Evolutionary conservation across 345 rosid species (phyloP).

Genomic region (Psidium friedrichsthalianum): DNA sequence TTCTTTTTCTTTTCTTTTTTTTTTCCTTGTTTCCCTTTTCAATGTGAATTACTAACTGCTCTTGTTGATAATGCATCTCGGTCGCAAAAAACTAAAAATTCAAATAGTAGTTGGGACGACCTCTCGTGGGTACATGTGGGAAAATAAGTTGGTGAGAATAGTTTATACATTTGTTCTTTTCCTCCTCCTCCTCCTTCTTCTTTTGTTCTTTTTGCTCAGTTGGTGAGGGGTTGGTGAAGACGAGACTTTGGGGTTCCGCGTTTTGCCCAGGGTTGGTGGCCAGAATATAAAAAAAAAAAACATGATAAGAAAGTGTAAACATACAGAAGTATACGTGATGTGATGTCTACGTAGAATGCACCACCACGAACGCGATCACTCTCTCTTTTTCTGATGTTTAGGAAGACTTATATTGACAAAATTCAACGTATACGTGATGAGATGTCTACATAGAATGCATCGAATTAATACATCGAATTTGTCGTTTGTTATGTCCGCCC

Average conservation of each 20-base stretch:
- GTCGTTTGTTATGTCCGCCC: neutral
- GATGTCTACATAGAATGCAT: neutral
- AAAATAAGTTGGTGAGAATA: neutral
- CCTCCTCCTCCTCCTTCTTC: too few species aligned
- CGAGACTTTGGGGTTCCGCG: neutral
- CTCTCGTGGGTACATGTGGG: neutral
- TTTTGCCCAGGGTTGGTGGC: constrained; percentile 4
- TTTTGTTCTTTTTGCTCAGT: neutral
- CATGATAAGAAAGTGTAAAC: neutral
- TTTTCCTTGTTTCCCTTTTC: neutral
- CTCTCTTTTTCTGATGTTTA: fast-evolving
- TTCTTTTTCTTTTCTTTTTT: fast-evolving
- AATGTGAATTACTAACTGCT: neutral
- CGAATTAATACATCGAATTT: neutral
- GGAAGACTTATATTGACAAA: neutral
- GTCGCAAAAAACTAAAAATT: neutral
- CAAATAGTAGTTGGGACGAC: neutral
- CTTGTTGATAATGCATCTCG: too few species aligned
- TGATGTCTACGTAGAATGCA: too few species aligned
- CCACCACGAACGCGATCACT: neutral
- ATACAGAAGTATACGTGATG: neutral
- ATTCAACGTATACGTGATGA: neutral
- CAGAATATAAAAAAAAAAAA: neutral
- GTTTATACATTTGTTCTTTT: too few species aligned
- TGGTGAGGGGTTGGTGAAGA: constrained; percentile 24